A percentile compares a stretch with the other conserved stretches of the same genome.
These are phyloP conservation scores for Grigorovia jiainica DNA, from an alignment of 805 yeast genomes.

Conservation along the genomic window DNA sequence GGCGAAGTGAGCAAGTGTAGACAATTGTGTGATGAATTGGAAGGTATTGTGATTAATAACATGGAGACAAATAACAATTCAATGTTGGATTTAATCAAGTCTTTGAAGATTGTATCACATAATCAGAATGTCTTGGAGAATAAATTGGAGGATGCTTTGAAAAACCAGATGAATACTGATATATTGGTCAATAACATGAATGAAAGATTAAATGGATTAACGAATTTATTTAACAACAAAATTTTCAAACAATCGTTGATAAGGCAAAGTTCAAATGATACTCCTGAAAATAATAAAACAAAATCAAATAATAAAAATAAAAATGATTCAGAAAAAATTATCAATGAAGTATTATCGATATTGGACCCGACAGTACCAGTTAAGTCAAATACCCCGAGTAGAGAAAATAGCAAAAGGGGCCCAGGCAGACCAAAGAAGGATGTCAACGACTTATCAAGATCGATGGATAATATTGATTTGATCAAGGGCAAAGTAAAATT, in stretches of 20 bases:
- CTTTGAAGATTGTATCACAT: slow-evolving; percentile 23
- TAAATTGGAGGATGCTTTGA: slow-evolving; percentile 27
- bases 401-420: slow-evolving; percentile 16
- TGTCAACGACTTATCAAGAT: slow-evolving; percentile 2
- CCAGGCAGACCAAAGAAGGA: slow-evolving; percentile 29
- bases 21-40: slow-evolving; percentile 9
- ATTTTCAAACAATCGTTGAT: slow-evolving; percentile 3
- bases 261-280: background rate
- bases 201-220: slow-evolving; percentile 12
- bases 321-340: too few species aligned
- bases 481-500: slow-evolving; percentile 14
- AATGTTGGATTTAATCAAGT: slow-evolving; percentile 17
- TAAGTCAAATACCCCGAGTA: background rate
- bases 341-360: background rate
- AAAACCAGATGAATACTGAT: slow-evolving; percentile 30
- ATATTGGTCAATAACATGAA: slow-evolving; percentile 23
- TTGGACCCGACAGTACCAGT: background rate
- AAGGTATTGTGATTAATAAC: slow-evolving; percentile 11
- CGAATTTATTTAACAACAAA: slow-evolving; percentile 2
- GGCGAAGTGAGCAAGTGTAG: background rate
- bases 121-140: slow-evolving; percentile 29
- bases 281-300: background rate
- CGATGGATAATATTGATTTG: slow-evolving; percentile 2
- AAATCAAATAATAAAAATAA: background rate
- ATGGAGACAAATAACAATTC: slow-evolving; percentile 13